phyloP scores from a whole-genome alignment of 2,329 filamentous ascomycete genomes.

The Colletotrichum camelliae region DNA sequence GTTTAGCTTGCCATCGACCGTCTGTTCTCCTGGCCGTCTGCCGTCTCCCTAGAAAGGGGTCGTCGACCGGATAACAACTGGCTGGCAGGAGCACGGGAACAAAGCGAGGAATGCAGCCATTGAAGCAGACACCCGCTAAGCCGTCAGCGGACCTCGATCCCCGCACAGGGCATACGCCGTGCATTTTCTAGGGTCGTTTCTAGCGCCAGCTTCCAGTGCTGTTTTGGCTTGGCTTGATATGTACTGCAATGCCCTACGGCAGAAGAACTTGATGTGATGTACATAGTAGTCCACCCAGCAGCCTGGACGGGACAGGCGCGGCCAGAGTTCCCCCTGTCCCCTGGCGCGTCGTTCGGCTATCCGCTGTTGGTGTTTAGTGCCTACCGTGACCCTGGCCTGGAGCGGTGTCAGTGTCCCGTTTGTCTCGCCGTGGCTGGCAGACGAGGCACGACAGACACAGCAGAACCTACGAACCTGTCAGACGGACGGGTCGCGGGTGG shows the following conservation, averaged over 20 bases:
- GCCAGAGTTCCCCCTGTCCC: not conserved
- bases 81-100: slow-evolving; percentile 1
- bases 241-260: not conserved
- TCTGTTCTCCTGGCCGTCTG: slow-evolving; percentile 1
- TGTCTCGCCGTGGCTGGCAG: not conserved
- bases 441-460: not conserved
- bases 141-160: slow-evolving; percentile 18
- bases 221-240: slow-evolving; percentile 5
- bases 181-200: slow-evolving; percentile 19
- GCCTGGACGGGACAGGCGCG: not conserved
- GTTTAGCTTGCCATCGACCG: not conserved
- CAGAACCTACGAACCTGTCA: not conserved
- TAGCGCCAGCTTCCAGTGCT: slow-evolving; percentile 2
- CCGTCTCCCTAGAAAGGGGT: slow-evolving; percentile 10
- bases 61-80: slow-evolving; percentile 1
- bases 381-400: not conserved
- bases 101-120: slow-evolving; percentile 6
- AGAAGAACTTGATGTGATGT: not conserved
- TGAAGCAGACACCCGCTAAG: not conserved
- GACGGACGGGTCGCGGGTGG: not conserved
- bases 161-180: slow-evolving; percentile 15
- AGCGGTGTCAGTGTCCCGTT: not conserved
- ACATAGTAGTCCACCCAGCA: not conserved
- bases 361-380: slow-evolving; percentile 6
- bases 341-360: slow-evolving; percentile 1